Conservation (phyloP, 495 filamentous ascomycete genomes). For the Bacidia gigantensis region DNA sequence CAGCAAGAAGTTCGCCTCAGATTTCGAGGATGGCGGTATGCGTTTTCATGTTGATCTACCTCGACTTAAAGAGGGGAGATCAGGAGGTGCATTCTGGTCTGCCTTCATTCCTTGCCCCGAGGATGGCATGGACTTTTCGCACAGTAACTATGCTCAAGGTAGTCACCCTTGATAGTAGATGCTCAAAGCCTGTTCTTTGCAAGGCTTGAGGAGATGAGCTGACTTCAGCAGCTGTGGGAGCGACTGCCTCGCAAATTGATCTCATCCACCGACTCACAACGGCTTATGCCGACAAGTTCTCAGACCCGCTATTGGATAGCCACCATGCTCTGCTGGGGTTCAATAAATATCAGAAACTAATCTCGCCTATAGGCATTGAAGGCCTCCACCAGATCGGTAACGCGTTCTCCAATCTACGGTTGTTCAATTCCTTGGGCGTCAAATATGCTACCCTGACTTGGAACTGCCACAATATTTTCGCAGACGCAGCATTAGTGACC, state of each 20-base stretch:
- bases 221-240: slow-evolving; percentile 39
- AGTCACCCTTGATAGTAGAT: too few relatives aligned
- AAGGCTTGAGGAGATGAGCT: not conserved
- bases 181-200: too few relatives aligned
- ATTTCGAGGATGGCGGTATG: slow-evolving; percentile 54
- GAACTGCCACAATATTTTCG: slow-evolving; percentile 86
- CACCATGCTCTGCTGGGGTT: slow-evolving; percentile 47
- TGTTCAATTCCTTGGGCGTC: slow-evolving; percentile 66
- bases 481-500: slow-evolving; percentile 60
- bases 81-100: slow-evolving; percentile 77
- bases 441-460: slow-evolving; percentile 84
- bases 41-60: slow-evolving; percentile 68
- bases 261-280: slow-evolving; percentile 54
- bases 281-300: slow-evolving; percentile 59
- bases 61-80: slow-evolving; percentile 34
- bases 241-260: slow-evolving; percentile 75
- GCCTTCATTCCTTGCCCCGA: slow-evolving; percentile 66
- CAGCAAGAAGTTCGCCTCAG: slow-evolving; percentile 50
- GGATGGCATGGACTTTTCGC: slow-evolving; percentile 57
- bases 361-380: slow-evolving; percentile 70
- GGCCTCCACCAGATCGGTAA: slow-evolving; percentile 94
- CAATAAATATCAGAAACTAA: slow-evolving; percentile 38
- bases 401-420: slow-evolving; percentile 59
- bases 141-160: slow-evolving; percentile 52
- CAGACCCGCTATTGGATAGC: slow-evolving; percentile 40